Conservation (phyloP, 345 rosid species). For the Eucalyptus coolabah region DNA sequence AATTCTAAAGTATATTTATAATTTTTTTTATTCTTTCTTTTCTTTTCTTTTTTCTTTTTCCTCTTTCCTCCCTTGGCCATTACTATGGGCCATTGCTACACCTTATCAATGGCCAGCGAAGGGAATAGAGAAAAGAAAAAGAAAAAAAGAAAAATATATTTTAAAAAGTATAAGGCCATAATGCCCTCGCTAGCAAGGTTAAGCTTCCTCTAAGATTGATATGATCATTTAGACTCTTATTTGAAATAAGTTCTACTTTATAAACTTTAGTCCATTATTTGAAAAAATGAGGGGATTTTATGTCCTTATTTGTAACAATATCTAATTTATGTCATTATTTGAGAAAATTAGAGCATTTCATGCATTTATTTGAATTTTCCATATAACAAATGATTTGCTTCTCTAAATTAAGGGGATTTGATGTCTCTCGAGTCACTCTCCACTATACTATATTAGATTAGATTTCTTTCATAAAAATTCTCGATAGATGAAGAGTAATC, state of each 20-base stretch:
- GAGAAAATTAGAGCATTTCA: too few species aligned
- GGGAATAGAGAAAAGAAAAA: too few species aligned
- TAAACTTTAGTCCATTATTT: accelerated
- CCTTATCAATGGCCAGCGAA: accelerated
- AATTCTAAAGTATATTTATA: too few species aligned
- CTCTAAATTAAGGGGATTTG: background rate
- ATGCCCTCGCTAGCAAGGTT: accelerated
- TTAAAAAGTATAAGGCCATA: too few species aligned
- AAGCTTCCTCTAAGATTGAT: too few species aligned
- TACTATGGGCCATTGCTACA: too few species aligned
- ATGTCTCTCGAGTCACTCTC: background rate
- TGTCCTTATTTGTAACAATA: too few species aligned
- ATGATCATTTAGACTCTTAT: accelerated
- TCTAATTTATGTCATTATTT: too few species aligned
- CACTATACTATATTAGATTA: background rate
- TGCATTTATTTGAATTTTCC: background rate
- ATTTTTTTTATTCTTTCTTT: too few species aligned
- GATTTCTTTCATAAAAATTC: background rate
- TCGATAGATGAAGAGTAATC: background rate
- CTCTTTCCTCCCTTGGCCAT: background rate
- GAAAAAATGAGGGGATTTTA: accelerated
- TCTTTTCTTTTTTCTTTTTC: accelerated
- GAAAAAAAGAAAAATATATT: background rate
- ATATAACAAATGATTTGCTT: background rate
- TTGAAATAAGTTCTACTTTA: accelerated